A percentile compares a stretch with the other conserved stretches of the same genome.
phyloP scores from a whole-genome alignment of 1,284 basidiomycete genomes.

The Boletus sp. region DNA sequence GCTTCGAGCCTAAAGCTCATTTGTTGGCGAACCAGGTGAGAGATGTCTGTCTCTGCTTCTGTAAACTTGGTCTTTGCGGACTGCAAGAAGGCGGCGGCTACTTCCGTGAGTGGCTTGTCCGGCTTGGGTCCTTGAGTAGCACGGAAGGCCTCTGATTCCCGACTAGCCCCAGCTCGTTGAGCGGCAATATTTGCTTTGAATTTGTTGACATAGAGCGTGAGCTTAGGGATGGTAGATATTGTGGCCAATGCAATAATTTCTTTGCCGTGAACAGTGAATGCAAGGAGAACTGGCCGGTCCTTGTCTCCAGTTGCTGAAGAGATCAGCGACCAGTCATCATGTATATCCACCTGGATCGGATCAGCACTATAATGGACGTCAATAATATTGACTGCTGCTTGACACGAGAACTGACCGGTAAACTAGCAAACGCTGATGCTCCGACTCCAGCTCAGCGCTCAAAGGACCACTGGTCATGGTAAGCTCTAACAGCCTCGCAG shows the following conservation, averaged over 20 bases:
- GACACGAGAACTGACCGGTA: constrained; percentile 57
- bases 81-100: constrained; percentile 78
- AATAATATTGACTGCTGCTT: constrained; percentile 1
- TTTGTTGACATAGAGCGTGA: constrained; percentile 68
- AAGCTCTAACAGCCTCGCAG: constrained; percentile 64
- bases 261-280: constrained; percentile 73
- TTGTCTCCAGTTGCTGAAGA: constrained; percentile 38
- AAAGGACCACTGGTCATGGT: constrained; percentile 73
- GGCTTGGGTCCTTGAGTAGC: constrained; percentile 61
- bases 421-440: constrained; percentile 70
- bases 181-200: constrained; percentile 68
- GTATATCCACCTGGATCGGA: constrained; percentile 70
- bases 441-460: constrained; percentile 67
- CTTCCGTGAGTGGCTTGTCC: constrained; percentile 73
- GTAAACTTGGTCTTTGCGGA: constrained; percentile 66
- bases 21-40: constrained; percentile 63
- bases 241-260: constrained; percentile 69
- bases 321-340: constrained; percentile 77
- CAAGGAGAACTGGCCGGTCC: constrained; percentile 63
- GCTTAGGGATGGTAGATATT: constrained; percentile 69
- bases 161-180: constrained; percentile 70
- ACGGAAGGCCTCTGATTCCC: constrained; percentile 70
- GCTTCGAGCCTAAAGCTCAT: constrained; percentile 63
- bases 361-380: constrained; percentile 53
- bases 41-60: constrained; percentile 56